Evolutionary conservation across 2,329 filamentous ascomycete species (phyloP), one percentile per base, ranked within the genome.

Genomic region (Botrytis pseudocinerea): DNA sequence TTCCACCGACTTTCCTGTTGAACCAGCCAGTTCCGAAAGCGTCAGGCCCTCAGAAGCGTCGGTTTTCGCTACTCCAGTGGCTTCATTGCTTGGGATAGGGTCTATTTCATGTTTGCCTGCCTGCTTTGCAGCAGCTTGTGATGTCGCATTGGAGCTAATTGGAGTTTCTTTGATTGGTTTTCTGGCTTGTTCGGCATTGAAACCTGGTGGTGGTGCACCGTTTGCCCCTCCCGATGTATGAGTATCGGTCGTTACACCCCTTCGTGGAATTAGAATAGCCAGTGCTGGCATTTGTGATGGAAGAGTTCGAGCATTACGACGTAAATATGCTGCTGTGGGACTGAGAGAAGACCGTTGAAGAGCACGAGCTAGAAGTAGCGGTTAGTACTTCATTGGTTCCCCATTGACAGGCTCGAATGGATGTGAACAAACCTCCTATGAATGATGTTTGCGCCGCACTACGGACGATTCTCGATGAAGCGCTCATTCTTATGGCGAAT

Each of bases 131-230:
- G 77, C 76, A 18, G 75, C 76, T 71, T 81, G 79, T 14, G 75
- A 75, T 65, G 74, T 63, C 48, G 77, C 76, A 71, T 80, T 80
- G 10, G 76, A 73, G 80, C 78, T 69, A 80, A 82, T 77, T 76
- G 75, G 73, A 28, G 71, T 71, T 35, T 78, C 79, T 74, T 84
- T 81, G 44, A 91, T 81, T 18, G 91, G 89, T 79, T 90, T 91
- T 83, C 90, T 91, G 18, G 91, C 91, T 81, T 91, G 84, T 77
- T 91, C 87, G 35, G 90, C 84, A 81, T 92, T 92, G 84, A 93
- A 93, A 51, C 91, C 91, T 44, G 91, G 91, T 71, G 91, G 91
- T 40, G 91, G 91, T 72, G 86, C 88, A 71, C 84, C 83, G 70
- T 85, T 82, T 48, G 72, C 63, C 3, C 64, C 73, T 74, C 85